A percentile compares a stretch with the other conserved stretches of the same genome.
These are phyloP conservation scores for Microbotryum saponariae DNA, from an alignment of 1,284 basidiomycete species.

Conservation along the genomic window DNA sequence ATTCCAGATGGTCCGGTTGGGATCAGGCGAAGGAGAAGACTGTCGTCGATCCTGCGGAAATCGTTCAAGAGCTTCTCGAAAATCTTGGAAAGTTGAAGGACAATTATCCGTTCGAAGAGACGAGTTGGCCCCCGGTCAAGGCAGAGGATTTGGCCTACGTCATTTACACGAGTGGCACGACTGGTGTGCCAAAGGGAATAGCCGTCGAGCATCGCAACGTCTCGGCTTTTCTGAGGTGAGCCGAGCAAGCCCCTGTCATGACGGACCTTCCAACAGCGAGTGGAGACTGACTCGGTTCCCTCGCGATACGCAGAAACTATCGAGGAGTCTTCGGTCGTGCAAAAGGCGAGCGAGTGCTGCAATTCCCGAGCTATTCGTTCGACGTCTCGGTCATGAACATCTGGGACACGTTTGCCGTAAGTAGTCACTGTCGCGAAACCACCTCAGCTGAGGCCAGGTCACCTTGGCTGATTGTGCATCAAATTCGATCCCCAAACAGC, in stretches of 20 bases:
- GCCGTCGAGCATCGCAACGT: conserved; percentile 32
- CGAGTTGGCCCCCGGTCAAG: neutral
- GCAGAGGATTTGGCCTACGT: conserved; percentile 26
- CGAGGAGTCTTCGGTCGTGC: conserved; percentile 29
- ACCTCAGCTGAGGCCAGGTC: too few relatives aligned
- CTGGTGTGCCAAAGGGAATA: conserved; percentile 33
- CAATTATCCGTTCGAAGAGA: conserved; percentile 1
- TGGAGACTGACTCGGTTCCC: neutral
- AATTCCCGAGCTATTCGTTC: conserved; percentile 34
- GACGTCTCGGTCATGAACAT: conserved; percentile 35
- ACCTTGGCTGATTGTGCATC: too few relatives aligned
- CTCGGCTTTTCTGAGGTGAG: conserved; percentile 25
- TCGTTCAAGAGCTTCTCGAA: conserved; percentile 5
- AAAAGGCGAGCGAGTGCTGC: conserved; percentile 27
- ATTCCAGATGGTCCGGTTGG: conserved; percentile 11
- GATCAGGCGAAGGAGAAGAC: neutral
- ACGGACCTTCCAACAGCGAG: neutral
- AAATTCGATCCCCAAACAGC: conserved; percentile 4
- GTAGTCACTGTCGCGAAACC: neutral
- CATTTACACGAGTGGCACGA: conserved; percentile 34
- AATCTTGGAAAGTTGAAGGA: neutral
- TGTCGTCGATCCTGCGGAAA: conserved; percentile 11
- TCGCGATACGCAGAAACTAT: conserved; percentile 25
- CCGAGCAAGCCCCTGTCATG: neutral
- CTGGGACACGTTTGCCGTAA: conserved; percentile 32